Evolutionary conservation across 106 monocot genomes (phyloP).

Genomic region (Narthecium ossifragum): DNA sequence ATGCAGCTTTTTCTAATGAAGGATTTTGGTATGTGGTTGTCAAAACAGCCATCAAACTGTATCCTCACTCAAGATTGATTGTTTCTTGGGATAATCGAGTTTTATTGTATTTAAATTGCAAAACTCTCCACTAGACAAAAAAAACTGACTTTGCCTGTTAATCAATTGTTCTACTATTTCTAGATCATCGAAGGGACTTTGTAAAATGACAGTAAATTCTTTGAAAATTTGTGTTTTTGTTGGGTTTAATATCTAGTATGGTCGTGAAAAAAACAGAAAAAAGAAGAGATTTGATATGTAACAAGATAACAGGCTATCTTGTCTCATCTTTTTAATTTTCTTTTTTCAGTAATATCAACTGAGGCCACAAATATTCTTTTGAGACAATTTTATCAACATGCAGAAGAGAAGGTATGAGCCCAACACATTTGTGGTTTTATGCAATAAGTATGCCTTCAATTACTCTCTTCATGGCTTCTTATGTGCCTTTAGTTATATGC

Average conservation of each 20-base stretch:
- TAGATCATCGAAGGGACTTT: not conserved
- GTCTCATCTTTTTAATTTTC: not conserved
- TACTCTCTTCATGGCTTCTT: not conserved
- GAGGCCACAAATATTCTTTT: constrained; percentile 76
- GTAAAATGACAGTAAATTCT: not conserved
- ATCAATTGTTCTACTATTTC: not conserved
- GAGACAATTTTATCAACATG: constrained; percentile 67
- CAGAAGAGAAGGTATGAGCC: constrained; percentile 65
- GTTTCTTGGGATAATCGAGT: too few species aligned
- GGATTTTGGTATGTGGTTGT: not conserved
- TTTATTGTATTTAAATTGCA: too few species aligned
- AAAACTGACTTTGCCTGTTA: not conserved
- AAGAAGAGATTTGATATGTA: not conserved
- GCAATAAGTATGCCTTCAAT: not conserved
- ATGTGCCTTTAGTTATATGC: constrained; percentile 2
- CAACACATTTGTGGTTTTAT: not conserved
- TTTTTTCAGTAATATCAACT: constrained; percentile 64
- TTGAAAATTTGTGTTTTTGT: not conserved
- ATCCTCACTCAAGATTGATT: too few species aligned
- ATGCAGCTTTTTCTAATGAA: not conserved
- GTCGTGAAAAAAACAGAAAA: not conserved
- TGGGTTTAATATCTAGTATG: not conserved
- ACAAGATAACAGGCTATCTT: not conserved
- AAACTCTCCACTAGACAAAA: not conserved
- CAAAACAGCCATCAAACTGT: too few species aligned